phyloP scores from a whole-genome alignment of 306 rosid genomes.

The Sicyos baderoa region DNA sequence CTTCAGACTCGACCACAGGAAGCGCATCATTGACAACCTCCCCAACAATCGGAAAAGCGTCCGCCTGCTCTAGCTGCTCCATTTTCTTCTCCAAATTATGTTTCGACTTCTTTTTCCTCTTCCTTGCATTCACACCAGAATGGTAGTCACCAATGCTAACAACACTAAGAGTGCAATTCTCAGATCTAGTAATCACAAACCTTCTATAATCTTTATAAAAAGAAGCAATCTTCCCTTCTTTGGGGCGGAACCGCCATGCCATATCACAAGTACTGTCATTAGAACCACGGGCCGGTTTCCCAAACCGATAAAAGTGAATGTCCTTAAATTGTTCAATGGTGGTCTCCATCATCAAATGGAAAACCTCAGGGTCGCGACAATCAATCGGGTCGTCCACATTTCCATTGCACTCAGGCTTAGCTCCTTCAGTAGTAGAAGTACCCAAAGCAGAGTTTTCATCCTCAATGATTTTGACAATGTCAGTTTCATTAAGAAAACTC shows the following conservation, averaged over 20 bases:
- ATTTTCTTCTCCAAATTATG: slow-evolving; percentile 55
- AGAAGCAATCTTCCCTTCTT: slow-evolving; percentile 86
- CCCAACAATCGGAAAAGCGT: slow-evolving; percentile 62
- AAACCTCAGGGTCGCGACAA: slow-evolving; percentile 58
- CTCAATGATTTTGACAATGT: slow-evolving; percentile 37
- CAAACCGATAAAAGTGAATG: slow-evolving; percentile 80
- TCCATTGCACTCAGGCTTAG: slow-evolving; percentile 38
- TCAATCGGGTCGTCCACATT: slow-evolving; percentile 50
- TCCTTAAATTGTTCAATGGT: slow-evolving; percentile 83
- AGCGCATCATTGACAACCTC: slow-evolving; percentile 75
- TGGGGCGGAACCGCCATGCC: slow-evolving; percentile 98
- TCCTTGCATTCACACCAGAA: slow-evolving; percentile 75
- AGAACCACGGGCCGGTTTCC: slow-evolving; percentile 59
- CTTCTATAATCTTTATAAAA: slow-evolving; percentile 93
- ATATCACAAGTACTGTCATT: slow-evolving; percentile 73
- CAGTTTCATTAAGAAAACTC: slow-evolving; percentile 49
- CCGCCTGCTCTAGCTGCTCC: slow-evolving; percentile 33
- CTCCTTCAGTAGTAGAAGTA: slow-evolving; percentile 11
- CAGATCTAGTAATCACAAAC: slow-evolving; percentile 58
- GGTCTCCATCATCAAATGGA: slow-evolving; percentile 84
- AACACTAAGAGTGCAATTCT: slow-evolving; percentile 58
- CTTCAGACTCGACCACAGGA: slow-evolving; percentile 79
- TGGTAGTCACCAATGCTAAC: slow-evolving; percentile 79
- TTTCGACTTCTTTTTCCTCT: slow-evolving; percentile 67
- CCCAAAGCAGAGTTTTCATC: slow-evolving; percentile 14